Conservation (phyloP, 1,139 yeast genomes). For the Scheffersomyces illinoinensis region DNA sequence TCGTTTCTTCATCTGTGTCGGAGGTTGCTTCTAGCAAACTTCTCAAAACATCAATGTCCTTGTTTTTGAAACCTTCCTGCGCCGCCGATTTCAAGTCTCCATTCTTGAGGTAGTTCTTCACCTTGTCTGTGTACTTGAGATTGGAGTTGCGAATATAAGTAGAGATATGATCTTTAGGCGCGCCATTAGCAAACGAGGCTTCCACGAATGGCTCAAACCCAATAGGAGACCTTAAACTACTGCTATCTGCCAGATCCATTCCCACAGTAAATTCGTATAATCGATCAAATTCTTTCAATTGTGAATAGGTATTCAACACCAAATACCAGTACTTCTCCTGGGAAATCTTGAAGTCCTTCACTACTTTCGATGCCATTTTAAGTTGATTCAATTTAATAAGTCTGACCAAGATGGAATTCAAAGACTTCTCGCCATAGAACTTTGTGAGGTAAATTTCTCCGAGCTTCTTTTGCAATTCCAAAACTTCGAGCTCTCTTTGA, state of each 20-base stretch:
- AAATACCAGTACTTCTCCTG: conserved; percentile 67
- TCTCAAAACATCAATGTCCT: conserved; percentile 48
- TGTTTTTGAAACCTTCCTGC: conserved; percentile 57
- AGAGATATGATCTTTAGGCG: conserved; percentile 40
- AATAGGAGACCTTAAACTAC: conserved; percentile 62
- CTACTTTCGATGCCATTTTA: conserved; percentile 55
- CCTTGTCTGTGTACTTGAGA: conserved; percentile 39
- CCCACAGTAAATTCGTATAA: conserved; percentile 47
- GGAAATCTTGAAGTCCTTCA: conserved; percentile 62
- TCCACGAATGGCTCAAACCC: conserved; percentile 69
- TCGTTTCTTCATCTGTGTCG: conserved; percentile 20
- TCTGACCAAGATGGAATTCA: conserved; percentile 54
- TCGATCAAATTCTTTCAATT: conserved; percentile 60
- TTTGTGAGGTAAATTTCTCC: conserved; percentile 55
- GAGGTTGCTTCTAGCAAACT: conserved; percentile 27
- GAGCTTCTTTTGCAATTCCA: conserved; percentile 53
- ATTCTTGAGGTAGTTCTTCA: conserved; percentile 52
- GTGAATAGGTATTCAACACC: conserved; percentile 55
- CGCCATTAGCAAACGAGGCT: conserved; percentile 51
- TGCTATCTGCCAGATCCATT: conserved; percentile 19
- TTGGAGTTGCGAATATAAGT: conserved; percentile 35
- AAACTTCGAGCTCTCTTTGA: conserved; percentile 52
- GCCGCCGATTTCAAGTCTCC: conserved; percentile 59
- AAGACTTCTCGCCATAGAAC: conserved; percentile 52
- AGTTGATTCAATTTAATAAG: conserved; percentile 61